These are phyloP conservation scores for Entomortierella parvispora DNA, from an alignment of 192 early-diverging fungal species.

Conservation along the genomic window DNA sequence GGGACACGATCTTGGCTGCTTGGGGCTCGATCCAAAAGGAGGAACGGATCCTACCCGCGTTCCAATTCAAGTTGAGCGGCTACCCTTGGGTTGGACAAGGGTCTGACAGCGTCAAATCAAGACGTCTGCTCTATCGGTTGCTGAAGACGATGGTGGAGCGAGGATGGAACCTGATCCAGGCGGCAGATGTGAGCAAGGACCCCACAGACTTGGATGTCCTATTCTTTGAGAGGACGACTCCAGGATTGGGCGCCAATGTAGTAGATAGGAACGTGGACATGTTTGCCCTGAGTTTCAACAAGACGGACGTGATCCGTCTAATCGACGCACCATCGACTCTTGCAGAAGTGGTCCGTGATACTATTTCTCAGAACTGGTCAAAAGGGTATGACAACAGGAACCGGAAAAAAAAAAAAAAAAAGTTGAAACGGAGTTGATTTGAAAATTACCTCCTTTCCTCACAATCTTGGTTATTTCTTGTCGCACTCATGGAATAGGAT, in stretches of 20 bases:
- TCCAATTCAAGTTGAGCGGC: constrained; percentile 34
- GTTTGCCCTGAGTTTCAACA: constrained; percentile 32
- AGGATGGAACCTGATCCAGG: constrained; percentile 42
- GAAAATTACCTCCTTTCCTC: no score
- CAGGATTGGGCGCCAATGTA: neutral
- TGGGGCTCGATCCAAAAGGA: constrained; percentile 36
- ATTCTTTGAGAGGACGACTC: constrained; percentile 19
- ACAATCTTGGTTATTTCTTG: no score
- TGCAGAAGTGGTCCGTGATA: neutral
- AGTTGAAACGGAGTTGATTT: no score
- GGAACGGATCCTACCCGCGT: neutral
- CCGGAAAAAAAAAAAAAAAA: no score
- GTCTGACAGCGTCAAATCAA: constrained; percentile 9
- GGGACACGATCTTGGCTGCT: neutral
- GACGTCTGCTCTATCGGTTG: constrained; percentile 11
- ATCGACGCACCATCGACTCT: constrained; percentile 17
- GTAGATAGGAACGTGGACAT: constrained; percentile 4
- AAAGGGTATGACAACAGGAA: constrained; percentile 3
- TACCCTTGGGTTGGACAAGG: constrained; percentile 30
- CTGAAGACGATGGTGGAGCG: constrained; percentile 19
- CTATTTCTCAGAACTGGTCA: constrained; percentile 20
- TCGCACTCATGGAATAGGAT: no score
- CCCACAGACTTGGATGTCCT: constrained; percentile 19
- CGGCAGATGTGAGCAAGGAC: constrained; percentile 26
- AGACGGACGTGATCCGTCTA: constrained; percentile 23